A percentile compares a stretch with the other conserved stretches of the same genome.
phyloP scores from a whole-genome alignment of 495 filamentous ascomycete species.

The Acidiella bohemica region DNA sequence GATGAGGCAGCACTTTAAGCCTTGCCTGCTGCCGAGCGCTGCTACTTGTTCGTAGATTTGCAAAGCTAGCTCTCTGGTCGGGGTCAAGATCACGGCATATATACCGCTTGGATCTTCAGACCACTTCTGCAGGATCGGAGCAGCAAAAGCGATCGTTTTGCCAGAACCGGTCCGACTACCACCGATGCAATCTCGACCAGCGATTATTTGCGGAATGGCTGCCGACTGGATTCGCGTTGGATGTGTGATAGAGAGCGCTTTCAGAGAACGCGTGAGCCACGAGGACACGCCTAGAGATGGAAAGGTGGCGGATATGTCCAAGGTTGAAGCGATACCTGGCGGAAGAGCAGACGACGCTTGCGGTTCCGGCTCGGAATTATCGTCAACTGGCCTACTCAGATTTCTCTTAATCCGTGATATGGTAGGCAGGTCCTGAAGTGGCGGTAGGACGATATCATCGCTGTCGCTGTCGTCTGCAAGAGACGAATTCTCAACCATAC shows the following conservation, averaged over 20 bases:
- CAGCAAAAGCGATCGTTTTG: conserved; percentile 94
- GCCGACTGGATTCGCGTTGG: conserved; percentile 86
- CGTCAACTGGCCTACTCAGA: not conserved
- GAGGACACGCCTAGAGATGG: conserved; percentile 59
- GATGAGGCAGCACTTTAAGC: conserved; percentile 70
- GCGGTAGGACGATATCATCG: too few relatives aligned
- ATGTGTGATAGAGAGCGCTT: conserved; percentile 72
- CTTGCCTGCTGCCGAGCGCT: conserved; percentile 74
- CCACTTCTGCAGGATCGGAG: conserved; percentile 88
- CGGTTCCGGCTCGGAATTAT: not conserved
- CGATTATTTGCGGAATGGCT: conserved; percentile 80
- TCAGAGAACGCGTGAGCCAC: conserved; percentile 79
- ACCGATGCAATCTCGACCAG: conserved; percentile 86
- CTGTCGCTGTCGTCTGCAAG: not conserved
- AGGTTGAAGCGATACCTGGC: conserved; percentile 2
- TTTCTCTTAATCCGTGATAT: conserved; percentile 9
- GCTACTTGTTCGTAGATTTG: conserved; percentile 94
- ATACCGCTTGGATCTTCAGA: conserved; percentile 82
- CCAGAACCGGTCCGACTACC: conserved; percentile 92
- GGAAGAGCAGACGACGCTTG: not conserved
- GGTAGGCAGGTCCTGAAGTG: not conserved
- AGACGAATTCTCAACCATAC: too few relatives aligned
- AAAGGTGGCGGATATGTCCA: conserved; percentile 46
- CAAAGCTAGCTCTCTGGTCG: conserved; percentile 82
- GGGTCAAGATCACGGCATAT: conserved; percentile 78